A percentile compares a stretch with the other conserved stretches of the same genome.
These are phyloP conservation scores for Scheffersomyces stipitis DNA, from an alignment of 805 yeast species.

Conservation along the genomic window DNA sequence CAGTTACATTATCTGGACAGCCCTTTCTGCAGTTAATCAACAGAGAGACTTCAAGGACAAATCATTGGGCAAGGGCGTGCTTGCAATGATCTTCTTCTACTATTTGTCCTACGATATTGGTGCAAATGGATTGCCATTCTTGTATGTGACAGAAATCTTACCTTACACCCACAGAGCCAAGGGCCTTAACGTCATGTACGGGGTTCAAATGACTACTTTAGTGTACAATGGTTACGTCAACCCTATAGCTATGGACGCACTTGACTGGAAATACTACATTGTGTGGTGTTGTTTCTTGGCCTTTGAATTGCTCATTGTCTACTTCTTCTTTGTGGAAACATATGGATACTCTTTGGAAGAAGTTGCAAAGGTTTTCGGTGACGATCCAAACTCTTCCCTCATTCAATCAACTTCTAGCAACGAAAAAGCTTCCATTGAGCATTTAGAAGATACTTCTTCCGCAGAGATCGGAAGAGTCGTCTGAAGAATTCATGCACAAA, in stretches of 20 bases:
- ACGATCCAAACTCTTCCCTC: no score
- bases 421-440: no score
- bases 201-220: slow-evolving; percentile 16
- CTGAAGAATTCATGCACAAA: no score
- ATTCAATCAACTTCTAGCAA: no score
- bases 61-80: slow-evolving; percentile 44
- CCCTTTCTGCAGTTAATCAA: slow-evolving; percentile 44
- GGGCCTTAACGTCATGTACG: slow-evolving; percentile 33
- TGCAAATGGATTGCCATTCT: slow-evolving; percentile 44
- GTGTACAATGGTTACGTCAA: slow-evolving; percentile 24
- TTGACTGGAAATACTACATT: slow-evolving; percentile 45
- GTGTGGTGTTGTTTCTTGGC: slow-evolving; percentile 34
- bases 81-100: slow-evolving; percentile 52
- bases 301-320: slow-evolving; percentile 26
- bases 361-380: slow-evolving; percentile 43
- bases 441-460: no score
- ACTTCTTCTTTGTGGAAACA: slow-evolving; percentile 42
- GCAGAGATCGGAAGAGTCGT: no score
- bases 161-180: no score
- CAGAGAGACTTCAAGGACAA: slow-evolving; percentile 41
- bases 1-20: slow-evolving; percentile 43
- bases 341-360: slow-evolving; percentile 44
- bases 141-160: slow-evolving; percentile 48
- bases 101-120: slow-evolving; percentile 43
- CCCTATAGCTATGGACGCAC: slow-evolving; percentile 37